These are phyloP conservation scores for Penicillium sp. DNA, from an alignment of 2,329 filamentous ascomycete species.

Conservation along the genomic window DNA sequence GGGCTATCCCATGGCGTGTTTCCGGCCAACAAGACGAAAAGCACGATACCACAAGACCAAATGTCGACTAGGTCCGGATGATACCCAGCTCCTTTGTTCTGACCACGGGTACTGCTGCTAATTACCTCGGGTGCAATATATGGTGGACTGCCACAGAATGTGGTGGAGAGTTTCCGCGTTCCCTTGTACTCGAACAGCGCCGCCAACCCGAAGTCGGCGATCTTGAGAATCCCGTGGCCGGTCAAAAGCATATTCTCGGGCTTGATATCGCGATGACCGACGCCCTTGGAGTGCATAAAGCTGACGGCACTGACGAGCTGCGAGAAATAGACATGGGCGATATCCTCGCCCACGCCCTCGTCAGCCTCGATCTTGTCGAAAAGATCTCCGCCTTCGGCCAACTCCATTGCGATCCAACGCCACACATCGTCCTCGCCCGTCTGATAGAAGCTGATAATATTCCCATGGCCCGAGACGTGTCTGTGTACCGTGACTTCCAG, in stretches of 20 bases:
- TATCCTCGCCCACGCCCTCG: slow-evolving; percentile 87
- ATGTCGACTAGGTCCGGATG: slow-evolving; percentile 80
- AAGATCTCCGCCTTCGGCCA: slow-evolving; percentile 89
- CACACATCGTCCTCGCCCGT: slow-evolving; percentile 81
- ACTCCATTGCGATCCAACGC: slow-evolving; percentile 99
- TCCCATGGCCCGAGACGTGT: slow-evolving; percentile 82
- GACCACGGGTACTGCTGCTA: slow-evolving; percentile 53
- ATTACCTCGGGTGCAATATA: slow-evolving; percentile 96
- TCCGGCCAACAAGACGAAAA: slow-evolving; percentile 91
- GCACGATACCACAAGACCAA: slow-evolving; percentile 97
- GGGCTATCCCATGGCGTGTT: slow-evolving; percentile 99
- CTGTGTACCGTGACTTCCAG: slow-evolving; percentile 91
- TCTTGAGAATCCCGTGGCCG: slow-evolving; percentile 79
- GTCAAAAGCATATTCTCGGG: slow-evolving; percentile 95
- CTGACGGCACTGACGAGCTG: slow-evolving; percentile 87
- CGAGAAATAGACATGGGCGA: slow-evolving; percentile 93
- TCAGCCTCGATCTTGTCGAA: slow-evolving; percentile 99
- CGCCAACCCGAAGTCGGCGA: slow-evolving; percentile 95
- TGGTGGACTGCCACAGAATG: slow-evolving; percentile 91
- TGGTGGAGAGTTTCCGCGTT: slow-evolving; percentile 75
- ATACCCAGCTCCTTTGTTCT: slow-evolving; percentile 48
- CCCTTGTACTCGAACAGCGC: slow-evolving; percentile 91
- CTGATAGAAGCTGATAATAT: slow-evolving; percentile 90
- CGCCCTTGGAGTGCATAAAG: slow-evolving; percentile 94
- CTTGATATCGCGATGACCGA: slow-evolving; percentile 88